Conservation (phyloP, 139 green algal genomes). For the Ulvella scutata region DNA sequence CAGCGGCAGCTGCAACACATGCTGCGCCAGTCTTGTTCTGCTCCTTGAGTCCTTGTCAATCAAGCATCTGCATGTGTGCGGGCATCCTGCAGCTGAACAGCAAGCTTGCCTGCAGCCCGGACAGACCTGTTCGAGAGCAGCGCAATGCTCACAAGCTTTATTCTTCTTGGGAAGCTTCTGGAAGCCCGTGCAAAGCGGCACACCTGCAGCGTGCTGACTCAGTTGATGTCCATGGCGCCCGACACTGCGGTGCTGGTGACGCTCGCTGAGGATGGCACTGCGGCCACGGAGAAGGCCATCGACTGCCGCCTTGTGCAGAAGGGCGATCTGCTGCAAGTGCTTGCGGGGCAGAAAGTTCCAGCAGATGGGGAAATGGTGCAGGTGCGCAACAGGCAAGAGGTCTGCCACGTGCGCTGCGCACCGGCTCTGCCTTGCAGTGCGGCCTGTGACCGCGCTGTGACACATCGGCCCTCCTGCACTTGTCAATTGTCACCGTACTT, state of each 20-base stretch:
- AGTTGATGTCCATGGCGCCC: slow-evolving; percentile 61
- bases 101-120: slow-evolving; percentile 12
- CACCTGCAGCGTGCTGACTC: slow-evolving; percentile 6
- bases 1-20: too few species aligned
- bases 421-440: too few species aligned
- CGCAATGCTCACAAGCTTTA: slow-evolving; percentile 94
- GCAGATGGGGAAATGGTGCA: slow-evolving; percentile 70
- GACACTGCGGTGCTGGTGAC: slow-evolving; percentile 52
- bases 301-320: slow-evolving; percentile 63
- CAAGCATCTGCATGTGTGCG: too few species aligned
- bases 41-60: too few species aligned
- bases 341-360: slow-evolving; percentile 66
- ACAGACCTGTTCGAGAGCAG: slow-evolving; percentile 96
- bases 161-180: slow-evolving; percentile 87
- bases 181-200: slow-evolving; percentile 38
- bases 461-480: too few species aligned
- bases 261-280: slow-evolving; percentile 31
- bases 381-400: too few species aligned
- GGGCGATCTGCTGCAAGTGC: slow-evolving; percentile 68
- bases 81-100: too few species aligned
- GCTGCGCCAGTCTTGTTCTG: too few species aligned
- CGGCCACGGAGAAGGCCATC: slow-evolving; percentile 47
- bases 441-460: too few species aligned
- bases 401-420: too few species aligned
- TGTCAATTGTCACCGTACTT: too few species aligned